Base-by-base conservation (phyloP, 106 monocot genomes). In the Agapanthus africanus region DNA sequence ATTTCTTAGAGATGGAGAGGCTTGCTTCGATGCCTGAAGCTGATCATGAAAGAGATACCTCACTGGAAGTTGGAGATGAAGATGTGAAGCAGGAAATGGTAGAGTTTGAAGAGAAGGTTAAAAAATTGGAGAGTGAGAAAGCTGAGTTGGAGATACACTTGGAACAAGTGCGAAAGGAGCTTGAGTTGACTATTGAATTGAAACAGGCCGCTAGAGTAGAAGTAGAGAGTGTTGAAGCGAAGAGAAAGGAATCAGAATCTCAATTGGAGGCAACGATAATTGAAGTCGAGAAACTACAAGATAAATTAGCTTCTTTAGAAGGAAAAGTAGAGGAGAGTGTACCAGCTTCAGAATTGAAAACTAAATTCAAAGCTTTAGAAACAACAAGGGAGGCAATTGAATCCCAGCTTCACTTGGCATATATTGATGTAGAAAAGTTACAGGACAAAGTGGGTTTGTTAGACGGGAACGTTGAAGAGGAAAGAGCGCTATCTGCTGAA, bases 1-100 rank as follows among this genome's bases (percentile, higher is more conserved):
- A 94, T 76, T 94, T 94, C 79, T 77, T 94, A 36, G 90, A 94
- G 72, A 94, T 94, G 93, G 93, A 94, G 74, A 94, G 69, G 36
- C 80, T 94, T 7, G 91, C 71, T 52, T 59, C 81, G 23, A 60
- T 80, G 21, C 73, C 78, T 42, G 82, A 79, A 30, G 32, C 65
- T 38, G 73, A 74, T 67, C 34, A 30, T 72, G 30, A n/a, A 13
- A 68, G 37, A 32, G 63, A 59, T 14, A 71, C 65, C 47, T 44
- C 70, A 22, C 56, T 35, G 7, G 69, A 72, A 51, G 62, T 31
- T 66, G 82, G 76, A 72, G 67, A 35, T 40, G 70, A 83, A 71
- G 65, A 36, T 60, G 4, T 78, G 36, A 71, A 70, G 11, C 47
- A 66, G 40, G 67, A 75, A 37, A 69, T 60, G 32, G 32, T 40